These are phyloP conservation scores for Scytalidium sp. DNA, from an alignment of 2,329 filamentous ascomycete genomes.

Conservation along the genomic window DNA sequence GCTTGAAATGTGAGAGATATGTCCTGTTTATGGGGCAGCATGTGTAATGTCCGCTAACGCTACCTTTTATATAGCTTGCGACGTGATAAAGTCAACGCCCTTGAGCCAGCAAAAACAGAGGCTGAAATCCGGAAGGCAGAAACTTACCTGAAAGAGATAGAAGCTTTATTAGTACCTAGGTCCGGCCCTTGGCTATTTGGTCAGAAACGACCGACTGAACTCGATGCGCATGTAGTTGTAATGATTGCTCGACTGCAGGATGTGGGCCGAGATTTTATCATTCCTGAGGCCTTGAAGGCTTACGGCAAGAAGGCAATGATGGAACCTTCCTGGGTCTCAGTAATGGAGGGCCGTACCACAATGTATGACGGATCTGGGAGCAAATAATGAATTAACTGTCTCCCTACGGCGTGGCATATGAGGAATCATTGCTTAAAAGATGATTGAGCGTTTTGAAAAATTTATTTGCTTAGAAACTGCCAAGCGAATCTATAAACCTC, in stretches of 20 bases:
- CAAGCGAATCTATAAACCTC: no score
- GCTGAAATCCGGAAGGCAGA: background rate
- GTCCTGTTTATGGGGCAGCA: background rate
- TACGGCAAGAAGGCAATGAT: background rate
- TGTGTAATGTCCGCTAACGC: background rate
- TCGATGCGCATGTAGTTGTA: background rate
- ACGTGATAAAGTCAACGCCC: conserved; percentile 3
- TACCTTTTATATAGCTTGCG: background rate
- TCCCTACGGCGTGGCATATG: no score
- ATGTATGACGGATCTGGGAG: background rate
- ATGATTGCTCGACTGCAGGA: background rate
- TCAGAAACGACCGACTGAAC: background rate
- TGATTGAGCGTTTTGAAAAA: no score
- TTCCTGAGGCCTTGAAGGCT: background rate
- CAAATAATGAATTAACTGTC: background rate
- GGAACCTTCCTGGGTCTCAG: background rate
- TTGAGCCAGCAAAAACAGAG: conserved; percentile 8
- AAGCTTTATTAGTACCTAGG: background rate
- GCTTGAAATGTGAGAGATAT: background rate
- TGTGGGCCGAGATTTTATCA: background rate
- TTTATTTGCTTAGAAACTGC: no score
- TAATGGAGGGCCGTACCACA: background rate
- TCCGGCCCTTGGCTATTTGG: background rate
- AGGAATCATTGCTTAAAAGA: no score
- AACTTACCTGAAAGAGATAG: background rate